Evolutionary conservation across 1,284 basidiomycete species (phyloP).

Genomic region (Cryptococcus sp.): DNA sequence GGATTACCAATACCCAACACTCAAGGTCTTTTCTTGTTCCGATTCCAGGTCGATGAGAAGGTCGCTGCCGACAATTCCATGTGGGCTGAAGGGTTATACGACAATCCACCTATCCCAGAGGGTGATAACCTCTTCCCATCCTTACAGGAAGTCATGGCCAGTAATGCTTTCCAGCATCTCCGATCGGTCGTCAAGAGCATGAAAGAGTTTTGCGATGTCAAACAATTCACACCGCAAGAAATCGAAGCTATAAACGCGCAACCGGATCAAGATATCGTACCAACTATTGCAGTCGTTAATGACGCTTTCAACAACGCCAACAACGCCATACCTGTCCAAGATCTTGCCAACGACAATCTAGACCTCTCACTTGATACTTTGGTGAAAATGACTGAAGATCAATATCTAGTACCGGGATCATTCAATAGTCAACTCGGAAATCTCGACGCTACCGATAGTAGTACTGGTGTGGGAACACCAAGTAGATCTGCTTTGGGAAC

Average conservation of each 20-base stretch:
- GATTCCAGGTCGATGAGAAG: slow-evolving; percentile 41
- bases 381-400: neutral
- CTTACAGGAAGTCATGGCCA: slow-evolving; percentile 31
- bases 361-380: neutral
- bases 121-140: slow-evolving; percentile 27
- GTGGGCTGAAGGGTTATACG: slow-evolving; percentile 43
- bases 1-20: slow-evolving; percentile 33
- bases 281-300: neutral
- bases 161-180: slow-evolving; percentile 23
- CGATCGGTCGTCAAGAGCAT: slow-evolving; percentile 20
- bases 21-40: slow-evolving; percentile 38
- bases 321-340: neutral
- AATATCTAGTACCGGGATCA: neutral
- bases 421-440: neutral
- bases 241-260: slow-evolving; percentile 23
- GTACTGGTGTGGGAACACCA: neutral
- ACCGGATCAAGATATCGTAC: slow-evolving; percentile 8
- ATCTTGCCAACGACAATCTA: neutral
- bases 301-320: neutral
- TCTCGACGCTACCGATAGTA: neutral
- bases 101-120: slow-evolving; percentile 40
- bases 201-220: slow-evolving; percentile 13
- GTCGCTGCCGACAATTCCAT: slow-evolving; percentile 34
- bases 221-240: slow-evolving; percentile 18
- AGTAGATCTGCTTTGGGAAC: slow-evolving; percentile 2